Evolutionary conservation across 352 stramenopile species (phyloP), one percentile per base, ranked within the genome.

Genomic region (Aphanomyces cochlioides): DNA sequence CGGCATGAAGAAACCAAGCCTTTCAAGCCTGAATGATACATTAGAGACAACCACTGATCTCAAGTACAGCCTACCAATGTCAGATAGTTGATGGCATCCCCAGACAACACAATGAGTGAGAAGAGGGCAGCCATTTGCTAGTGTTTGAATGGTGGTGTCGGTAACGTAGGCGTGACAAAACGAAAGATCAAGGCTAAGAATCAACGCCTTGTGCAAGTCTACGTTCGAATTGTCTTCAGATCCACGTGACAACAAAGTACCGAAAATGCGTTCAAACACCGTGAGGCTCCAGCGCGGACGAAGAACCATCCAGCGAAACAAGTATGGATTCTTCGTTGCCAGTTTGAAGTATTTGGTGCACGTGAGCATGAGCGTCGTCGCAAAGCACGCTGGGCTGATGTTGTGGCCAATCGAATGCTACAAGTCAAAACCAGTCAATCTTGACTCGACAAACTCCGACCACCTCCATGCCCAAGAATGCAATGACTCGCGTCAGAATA

Each of bases 51-150:
- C 28, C 28, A 28, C 28, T 28, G 28, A 2, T 28, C 28, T 28
- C 28, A 28, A 28, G 28, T 58, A 17, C 6, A 17, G 43, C 54
- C n/a, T 19, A 70, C 64, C 54, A 34, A 10, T 10, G 34, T 70
- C 64, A 7, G 64, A 63, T 7, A 70, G 64, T 21, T 70, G 47
- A 48, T 70, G 64, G 28, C 64, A 70, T 5, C 45, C 64, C 64
- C 64, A 70, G 3, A 70, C n/a, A 61, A 70, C 34, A 19, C 45
- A 63, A 7, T 70, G 64, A 15, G 43, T 54, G 4, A 70, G 39
- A 2, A 8, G 47, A 4, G 40, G 37, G 40, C 45, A 70, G 15
- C 7, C n/a, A 39, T 12, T 19, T 4, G 34, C 64, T 8, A 70
- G 15, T 6, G 34, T n/a, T 13, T 19, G 13, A n/a, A 70, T 38